phyloP scores from a whole-genome alignment of 306 rosid genomes.

The Canavalia gladiata region DNA sequence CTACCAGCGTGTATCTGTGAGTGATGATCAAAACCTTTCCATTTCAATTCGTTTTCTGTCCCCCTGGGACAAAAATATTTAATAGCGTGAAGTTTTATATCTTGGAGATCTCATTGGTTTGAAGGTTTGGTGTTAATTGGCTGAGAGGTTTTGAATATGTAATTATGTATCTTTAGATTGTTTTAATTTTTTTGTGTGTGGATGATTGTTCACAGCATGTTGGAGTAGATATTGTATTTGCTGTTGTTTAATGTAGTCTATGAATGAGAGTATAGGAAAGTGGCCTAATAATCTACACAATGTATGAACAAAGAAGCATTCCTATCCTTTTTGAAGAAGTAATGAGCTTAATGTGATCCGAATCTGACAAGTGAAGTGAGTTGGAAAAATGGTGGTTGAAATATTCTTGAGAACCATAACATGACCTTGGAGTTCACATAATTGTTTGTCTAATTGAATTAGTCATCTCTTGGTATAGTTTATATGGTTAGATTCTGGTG shows the following conservation, averaged over 20 bases:
- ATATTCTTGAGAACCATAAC: neutral
- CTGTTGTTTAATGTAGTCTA: neutral
- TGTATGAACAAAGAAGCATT: neutral
- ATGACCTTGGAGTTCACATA: neutral
- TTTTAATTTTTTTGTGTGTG: neutral
- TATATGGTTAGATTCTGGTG: conserved; percentile 33
- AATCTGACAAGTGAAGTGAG: neutral
- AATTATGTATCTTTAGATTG: conserved; percentile 1
- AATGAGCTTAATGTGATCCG: neutral
- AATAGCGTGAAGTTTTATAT: neutral
- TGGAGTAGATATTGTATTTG: neutral
- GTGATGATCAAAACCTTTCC: no score
- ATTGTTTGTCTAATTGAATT: neutral
- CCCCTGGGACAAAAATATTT: neutral
- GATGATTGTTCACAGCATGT: neutral
- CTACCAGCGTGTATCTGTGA: no score
- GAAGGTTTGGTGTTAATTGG: conserved; percentile 2
- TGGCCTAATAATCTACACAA: neutral
- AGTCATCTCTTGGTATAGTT: neutral
- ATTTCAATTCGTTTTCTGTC: no score
- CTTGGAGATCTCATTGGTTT: neutral
- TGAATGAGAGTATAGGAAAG: neutral
- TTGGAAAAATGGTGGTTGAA: conserved; percentile 8
- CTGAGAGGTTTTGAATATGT: neutral
- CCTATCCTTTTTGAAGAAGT: neutral